Base-by-base conservation (phyloP, 495 filamentous ascomycete species). In the Penicillium waksmanii region DNA sequence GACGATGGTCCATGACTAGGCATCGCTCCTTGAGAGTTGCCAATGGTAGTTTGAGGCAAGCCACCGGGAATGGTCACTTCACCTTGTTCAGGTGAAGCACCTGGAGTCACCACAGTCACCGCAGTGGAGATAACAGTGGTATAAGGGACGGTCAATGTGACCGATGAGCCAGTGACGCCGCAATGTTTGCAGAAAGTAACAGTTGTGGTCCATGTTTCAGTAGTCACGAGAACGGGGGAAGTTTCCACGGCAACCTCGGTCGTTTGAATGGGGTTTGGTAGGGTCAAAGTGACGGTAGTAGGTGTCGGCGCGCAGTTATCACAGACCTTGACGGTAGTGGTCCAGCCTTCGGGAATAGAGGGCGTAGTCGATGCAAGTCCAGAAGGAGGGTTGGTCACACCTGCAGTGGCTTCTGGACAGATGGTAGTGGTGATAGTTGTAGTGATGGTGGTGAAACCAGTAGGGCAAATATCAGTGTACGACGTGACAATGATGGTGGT, bases 271-370 rank as follows among this genome's bases (percentile, higher is more conserved):
- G 60, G 33, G 38, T 49, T 53, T 27, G 78, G 78, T 44, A 73
- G 51, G 38, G 78, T 82, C 44, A 80, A 65, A n/a, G 77, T 81
- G 47, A 78, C 73, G 5, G 75, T 71, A 1, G 72, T 73, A 0
- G 76, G 71, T 11, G 71, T 75, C 21, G 75, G 66, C 33, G 68
- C 76, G 59, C 79, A 82, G 9, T 73, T 66, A 8, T 70, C 77
- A 75, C 80, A 82, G 44, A 77, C 74, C n/a, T 73, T 76, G 9
- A 76, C 77, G n/a, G 76, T 81, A 11, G 76, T 77, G 23, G 74
- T 78, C 75, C 79, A 81, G 57, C 78, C 78, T 44, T 76, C 71
- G 3, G 76, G 76, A 7, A 79, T 66, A 33, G 67, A 60, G 0
- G 60, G 56, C 2, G 65, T 69, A 21, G 61, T 60, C 21, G 63